These are phyloP conservation scores for Protea cynaroides DNA, from an alignment of 164 flowering plant genomes.

Conservation along the genomic window DNA sequence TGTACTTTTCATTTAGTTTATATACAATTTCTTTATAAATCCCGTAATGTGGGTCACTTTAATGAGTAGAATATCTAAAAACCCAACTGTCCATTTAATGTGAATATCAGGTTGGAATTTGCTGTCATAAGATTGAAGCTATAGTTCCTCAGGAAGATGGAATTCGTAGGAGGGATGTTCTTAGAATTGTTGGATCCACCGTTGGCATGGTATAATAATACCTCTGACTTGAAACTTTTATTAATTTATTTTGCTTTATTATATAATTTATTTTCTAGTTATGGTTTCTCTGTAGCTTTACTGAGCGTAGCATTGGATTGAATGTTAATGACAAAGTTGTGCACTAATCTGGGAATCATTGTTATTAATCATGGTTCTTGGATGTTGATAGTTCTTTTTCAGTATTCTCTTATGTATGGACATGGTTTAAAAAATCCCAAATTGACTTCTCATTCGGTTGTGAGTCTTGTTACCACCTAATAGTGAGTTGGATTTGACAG, in stretches of 20 bases:
- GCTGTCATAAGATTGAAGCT: constrained; percentile 36
- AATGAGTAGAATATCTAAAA: neutral
- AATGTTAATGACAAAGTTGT: no score
- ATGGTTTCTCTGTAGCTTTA: no score
- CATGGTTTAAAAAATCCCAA: no score
- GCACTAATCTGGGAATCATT: no score
- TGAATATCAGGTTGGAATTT: constrained; percentile 38
- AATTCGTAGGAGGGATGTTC: constrained; percentile 48
- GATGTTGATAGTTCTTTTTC: no score
- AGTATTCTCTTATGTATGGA: no score
- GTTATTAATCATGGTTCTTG: no score
- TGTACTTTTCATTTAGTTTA: neutral
- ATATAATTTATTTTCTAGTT: neutral
- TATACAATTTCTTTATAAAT: neutral
- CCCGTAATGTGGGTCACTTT: neutral
- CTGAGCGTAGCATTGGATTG: no score
- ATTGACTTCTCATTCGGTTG: no score
- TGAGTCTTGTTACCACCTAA: no score
- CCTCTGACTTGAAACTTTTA: neutral
- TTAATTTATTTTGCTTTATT: neutral
- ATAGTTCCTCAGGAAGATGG: constrained; percentile 21
- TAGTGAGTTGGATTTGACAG: no score
- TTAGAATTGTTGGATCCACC: constrained; percentile 51
- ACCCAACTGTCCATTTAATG: neutral
- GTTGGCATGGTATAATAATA: constrained; percentile 59